A percentile compares a stretch with the other conserved stretches of the same genome.
Conservation (phyloP, 2,329 filamentous ascomycete genomes). For the Trichoderma aggressivum region DNA sequence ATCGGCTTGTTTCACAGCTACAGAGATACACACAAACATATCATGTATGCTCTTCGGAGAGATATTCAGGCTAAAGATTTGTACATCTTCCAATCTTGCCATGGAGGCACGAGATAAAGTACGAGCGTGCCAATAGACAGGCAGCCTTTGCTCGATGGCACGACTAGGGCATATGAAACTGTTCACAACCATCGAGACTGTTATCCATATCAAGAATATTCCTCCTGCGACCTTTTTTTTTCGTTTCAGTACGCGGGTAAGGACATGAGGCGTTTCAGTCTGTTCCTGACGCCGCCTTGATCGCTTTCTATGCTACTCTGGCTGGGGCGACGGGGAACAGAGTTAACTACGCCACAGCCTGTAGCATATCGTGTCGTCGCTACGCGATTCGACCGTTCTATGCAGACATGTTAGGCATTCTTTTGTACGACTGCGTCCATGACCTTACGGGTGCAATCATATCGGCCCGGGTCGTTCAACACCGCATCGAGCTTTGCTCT, state of each 20-base stretch:
- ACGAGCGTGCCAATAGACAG: neutral
- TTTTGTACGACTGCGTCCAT: neutral
- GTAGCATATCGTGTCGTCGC: constrained; percentile 12
- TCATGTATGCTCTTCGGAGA: neutral
- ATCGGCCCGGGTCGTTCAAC: constrained; percentile 11
- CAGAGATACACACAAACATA: neutral
- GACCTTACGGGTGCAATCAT: constrained; percentile 9
- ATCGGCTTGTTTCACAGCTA: neutral
- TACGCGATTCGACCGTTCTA: constrained; percentile 11
- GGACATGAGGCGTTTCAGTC: constrained; percentile 2
- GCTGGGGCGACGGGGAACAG: constrained; percentile 7
- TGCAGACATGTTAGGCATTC: neutral
- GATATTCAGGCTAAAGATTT: neutral
- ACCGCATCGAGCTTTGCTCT: constrained; percentile 12
- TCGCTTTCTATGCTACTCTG: constrained; percentile 4
- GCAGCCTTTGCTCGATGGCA: neutral
- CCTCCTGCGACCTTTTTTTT: neutral
- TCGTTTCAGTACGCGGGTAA: neutral
- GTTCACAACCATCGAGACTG: neutral
- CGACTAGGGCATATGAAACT: neutral
- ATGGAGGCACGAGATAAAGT: neutral
- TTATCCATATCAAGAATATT: neutral
- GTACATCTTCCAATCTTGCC: neutral
- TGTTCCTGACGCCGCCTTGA: neutral
- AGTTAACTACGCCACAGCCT: constrained; percentile 4